These are phyloP conservation scores for Calonectria pseudoturangicola DNA, from an alignment of 2,329 filamentous ascomycete species.

Conservation along the genomic window DNA sequence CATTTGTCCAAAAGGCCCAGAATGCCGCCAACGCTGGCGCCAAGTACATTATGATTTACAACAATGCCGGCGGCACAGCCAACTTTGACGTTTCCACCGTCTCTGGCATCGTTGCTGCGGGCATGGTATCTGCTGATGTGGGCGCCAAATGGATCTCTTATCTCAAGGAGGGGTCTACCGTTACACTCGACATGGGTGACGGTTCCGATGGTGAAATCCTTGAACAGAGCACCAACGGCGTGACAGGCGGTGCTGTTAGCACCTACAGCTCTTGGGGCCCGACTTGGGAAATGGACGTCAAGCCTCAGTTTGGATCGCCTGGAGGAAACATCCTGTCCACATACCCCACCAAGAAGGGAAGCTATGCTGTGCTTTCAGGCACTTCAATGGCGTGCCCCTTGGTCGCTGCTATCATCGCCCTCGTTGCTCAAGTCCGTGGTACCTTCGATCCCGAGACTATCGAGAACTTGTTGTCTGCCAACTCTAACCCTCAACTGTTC, in stretches of 20 bases:
- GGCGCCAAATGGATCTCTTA: slow-evolving; percentile 66
- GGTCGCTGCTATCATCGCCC: slow-evolving; percentile 72
- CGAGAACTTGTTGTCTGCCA: slow-evolving; percentile 70
- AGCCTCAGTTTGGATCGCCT: slow-evolving; percentile 73
- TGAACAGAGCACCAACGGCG: slow-evolving; percentile 61
- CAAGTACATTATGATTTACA: slow-evolving; percentile 78
- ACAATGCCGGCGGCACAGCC: slow-evolving; percentile 66
- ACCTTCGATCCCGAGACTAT: slow-evolving; percentile 70
- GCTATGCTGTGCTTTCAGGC: slow-evolving; percentile 72
- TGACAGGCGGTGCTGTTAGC: slow-evolving; percentile 71
- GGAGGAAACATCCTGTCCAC: slow-evolving; percentile 77
- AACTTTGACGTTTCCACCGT: slow-evolving; percentile 59
- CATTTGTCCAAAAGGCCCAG: slow-evolving; percentile 69
- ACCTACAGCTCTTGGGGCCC: slow-evolving; percentile 76
- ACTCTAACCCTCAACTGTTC: slow-evolving; percentile 69
- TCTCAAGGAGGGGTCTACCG: slow-evolving; percentile 65
- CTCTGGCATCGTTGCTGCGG: slow-evolving; percentile 59
- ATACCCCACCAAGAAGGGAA: slow-evolving; percentile 66
- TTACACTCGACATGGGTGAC: slow-evolving; percentile 67
- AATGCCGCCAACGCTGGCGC: slow-evolving; percentile 72
- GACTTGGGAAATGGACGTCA: slow-evolving; percentile 74
- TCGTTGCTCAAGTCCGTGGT: slow-evolving; percentile 71
- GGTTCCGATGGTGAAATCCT: slow-evolving; percentile 61
- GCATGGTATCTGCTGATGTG: slow-evolving; percentile 64
- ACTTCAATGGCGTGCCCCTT: slow-evolving; percentile 78